phyloP scores from a whole-genome alignment of 2,329 filamentous ascomycete species.

The Paracoccidioides lutzii region DNA sequence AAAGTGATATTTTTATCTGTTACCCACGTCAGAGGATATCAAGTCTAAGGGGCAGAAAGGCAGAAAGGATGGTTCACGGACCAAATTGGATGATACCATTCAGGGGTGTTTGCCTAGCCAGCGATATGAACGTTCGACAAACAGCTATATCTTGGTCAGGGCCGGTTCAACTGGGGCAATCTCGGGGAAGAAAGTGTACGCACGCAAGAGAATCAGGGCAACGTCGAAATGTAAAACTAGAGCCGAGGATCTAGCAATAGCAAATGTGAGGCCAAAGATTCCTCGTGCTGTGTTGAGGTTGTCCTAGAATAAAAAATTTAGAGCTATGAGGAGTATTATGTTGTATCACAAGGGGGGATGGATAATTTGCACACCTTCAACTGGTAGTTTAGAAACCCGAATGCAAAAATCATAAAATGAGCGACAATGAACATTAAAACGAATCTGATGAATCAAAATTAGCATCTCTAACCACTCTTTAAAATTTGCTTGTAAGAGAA shows the following conservation, averaged over 20 bases:
- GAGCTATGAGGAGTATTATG: not conserved
- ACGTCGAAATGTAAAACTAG: slow-evolving; percentile 71
- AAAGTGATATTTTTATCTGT: slow-evolving; percentile 75
- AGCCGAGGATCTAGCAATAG: slow-evolving; percentile 62
- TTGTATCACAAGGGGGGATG: not conserved
- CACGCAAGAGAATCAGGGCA: slow-evolving; percentile 58
- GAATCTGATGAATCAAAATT: slow-evolving; percentile 39
- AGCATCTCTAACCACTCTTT: not conserved
- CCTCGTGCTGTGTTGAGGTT: slow-evolving; percentile 53
- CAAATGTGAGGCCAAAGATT: slow-evolving; percentile 62
- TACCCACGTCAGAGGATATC: not conserved
- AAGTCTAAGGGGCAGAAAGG: not conserved
- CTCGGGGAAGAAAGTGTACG: not conserved
- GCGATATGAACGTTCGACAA: slow-evolving; percentile 71
- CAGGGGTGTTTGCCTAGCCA: slow-evolving; percentile 64
- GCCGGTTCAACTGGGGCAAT: not conserved
- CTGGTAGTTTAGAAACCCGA: slow-evolving; percentile 67
- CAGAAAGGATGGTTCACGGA: slow-evolving; percentile 5
- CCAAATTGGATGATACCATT: slow-evolving; percentile 73
- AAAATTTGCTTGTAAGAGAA: not conserved
- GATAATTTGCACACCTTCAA: slow-evolving; percentile 41
- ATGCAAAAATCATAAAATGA: slow-evolving; percentile 64
- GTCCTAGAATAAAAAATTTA: slow-evolving; percentile 33
- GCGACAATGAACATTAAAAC: slow-evolving; percentile 62
- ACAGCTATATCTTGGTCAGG: slow-evolving; percentile 38